Base-by-base conservation (phyloP, 352 stramenopile genomes). In the Discostella stelligera region DNA sequence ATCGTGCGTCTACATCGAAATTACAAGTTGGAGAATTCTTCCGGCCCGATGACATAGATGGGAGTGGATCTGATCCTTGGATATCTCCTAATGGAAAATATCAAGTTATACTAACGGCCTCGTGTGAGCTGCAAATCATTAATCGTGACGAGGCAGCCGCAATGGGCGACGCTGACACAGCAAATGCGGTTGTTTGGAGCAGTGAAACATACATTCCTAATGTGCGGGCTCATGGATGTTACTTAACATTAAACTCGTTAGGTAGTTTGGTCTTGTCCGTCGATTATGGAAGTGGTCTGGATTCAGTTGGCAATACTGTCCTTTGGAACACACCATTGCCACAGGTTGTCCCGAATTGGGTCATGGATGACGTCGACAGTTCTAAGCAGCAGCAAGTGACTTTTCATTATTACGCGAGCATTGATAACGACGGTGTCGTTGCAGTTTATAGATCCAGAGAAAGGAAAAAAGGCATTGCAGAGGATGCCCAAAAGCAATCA, bases 351-450 rank as follows among this genome's bases (percentile, higher is more conserved):
- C 68, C 72, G 41, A 52, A 75, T 62, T 81, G 77, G 70, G 59
- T 73, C 25, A 50, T 69, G n/a, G 67, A 75, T 16, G 58, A 80
- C 54, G 59, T 74, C n/a, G 46, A 66, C 37, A 72, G 63, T 62
- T 54, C 25, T 10, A 41, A 77, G 49, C 65, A 71, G 39, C 18
- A 79, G 37, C 58, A 56, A n/a, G 25, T 75, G 2, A 71, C 60
- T 16, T 79, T 81, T 56, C 67, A 32, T 13, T 88, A 87, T 63
- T 70, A 86, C 76, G 79, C 83, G 2, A 80, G 83, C 62, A 52
- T 91, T 46, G 86, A 90, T 68, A 74, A 89, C 60, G 86, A 91
- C 71, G 86, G 86, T 37, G 74, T 80, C 0, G 77, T 91, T 21
- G 75, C 74, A 11, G 75, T 91, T 27, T 91, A 91, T 63, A 55